phyloP scores from a whole-genome alignment of 805 yeast genomes.

The Candida coquimbonensis region DNA sequence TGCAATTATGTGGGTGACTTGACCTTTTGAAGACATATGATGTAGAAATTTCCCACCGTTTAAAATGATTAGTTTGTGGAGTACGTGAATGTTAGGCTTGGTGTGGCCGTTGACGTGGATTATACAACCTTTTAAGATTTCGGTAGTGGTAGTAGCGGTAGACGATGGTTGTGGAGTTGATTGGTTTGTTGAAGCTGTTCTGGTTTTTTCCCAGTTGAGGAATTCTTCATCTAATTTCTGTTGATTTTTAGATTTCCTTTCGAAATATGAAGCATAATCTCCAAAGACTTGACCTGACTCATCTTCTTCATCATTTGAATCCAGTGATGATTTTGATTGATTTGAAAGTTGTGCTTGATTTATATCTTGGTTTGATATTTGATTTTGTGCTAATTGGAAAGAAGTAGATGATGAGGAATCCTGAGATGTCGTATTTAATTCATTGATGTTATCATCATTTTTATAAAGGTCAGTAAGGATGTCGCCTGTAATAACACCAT shows the following conservation, averaged over 20 bases:
- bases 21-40: constrained; percentile 60
- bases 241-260: constrained; percentile 54
- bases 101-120: constrained; percentile 90
- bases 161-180: constrained; percentile 1
- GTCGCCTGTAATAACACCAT: not conserved
- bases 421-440: too few relatives aligned
- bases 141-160: constrained; percentile 2
- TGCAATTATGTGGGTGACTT: constrained; percentile 82
- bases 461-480: too few relatives aligned
- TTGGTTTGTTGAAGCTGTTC: constrained; percentile 15
- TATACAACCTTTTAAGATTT: constrained; percentile 53
- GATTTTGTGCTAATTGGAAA: constrained; percentile 6
- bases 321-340: too few relatives aligned
- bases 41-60: constrained; percentile 79
- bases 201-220: constrained; percentile 39
- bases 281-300: constrained; percentile 39
- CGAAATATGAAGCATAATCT: constrained; percentile 59
- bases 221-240: constrained; percentile 48
- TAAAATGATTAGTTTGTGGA: constrained; percentile 62
- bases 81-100: constrained; percentile 62
- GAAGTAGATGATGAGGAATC: not conserved
- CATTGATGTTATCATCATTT: too few relatives aligned
- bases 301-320: not conserved
- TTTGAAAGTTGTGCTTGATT: not conserved
- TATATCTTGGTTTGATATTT: not conserved